Evolutionary conservation across 352 stramenopile species (phyloP).

Genomic region (Ophiocytium majus): DNA sequence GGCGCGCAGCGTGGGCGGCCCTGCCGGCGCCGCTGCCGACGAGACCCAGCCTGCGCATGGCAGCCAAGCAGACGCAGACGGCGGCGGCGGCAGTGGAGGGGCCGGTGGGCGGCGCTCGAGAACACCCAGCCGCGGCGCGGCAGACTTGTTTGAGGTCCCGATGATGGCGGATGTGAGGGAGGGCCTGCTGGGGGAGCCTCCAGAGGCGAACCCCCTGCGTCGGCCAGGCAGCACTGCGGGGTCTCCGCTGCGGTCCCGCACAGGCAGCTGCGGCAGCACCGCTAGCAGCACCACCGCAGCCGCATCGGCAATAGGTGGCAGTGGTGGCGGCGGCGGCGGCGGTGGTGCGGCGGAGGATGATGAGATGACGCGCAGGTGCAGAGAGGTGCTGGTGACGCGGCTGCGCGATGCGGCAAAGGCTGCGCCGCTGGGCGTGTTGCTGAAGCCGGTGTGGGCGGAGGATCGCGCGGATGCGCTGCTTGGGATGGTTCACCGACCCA

Average conservation of each 20-base stretch:
- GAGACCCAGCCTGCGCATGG: no score
- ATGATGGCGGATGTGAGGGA: not conserved
- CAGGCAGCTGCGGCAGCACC: no score
- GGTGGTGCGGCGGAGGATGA: not conserved
- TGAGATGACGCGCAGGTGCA: not conserved
- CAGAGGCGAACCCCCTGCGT: not conserved
- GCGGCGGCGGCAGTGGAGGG: no score
- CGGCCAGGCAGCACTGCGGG: not conserved
- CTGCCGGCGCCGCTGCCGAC: not conserved
- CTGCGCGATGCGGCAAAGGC: not conserved
- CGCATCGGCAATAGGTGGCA: not conserved
- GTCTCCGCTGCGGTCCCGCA: not conserved
- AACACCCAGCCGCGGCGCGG: not conserved
- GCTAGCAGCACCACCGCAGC: no score
- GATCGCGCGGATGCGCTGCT: not conserved
- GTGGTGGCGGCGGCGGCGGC: not conserved
- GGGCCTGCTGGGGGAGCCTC: not conserved
- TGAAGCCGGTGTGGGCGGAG: not conserved
- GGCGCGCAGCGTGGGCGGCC: not conserved
- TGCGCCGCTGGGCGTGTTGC: not conserved
- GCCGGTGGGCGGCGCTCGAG: not conserved
- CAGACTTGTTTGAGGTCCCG: constrained; percentile 16
- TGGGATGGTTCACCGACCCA: not conserved
- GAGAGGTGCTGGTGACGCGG: not conserved
- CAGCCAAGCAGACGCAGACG: no score